Percentiles rank a stretch among this genome's conserved stretches.
Evolutionary conservation across 768 basidiomycete genomes (phyloP).

Genomic region (Gymnopilus dilepis): DNA sequence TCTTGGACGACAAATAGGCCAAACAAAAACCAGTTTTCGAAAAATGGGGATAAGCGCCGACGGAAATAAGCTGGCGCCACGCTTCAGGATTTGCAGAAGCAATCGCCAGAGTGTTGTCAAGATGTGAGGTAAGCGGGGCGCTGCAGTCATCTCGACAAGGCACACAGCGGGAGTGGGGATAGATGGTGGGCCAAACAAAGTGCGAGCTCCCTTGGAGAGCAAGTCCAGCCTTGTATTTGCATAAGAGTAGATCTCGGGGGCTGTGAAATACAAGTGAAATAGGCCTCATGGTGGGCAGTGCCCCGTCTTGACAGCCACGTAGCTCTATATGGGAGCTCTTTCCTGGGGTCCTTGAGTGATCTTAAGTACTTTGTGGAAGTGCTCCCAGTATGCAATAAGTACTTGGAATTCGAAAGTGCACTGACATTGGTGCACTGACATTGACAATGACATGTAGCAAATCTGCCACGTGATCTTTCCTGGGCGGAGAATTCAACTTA

Average conservation of each 20-base stretch:
- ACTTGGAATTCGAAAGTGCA: no score
- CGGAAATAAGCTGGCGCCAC: background rate
- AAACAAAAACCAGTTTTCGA: slow-evolving; percentile 10
- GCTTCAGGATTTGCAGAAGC: slow-evolving; percentile 8
- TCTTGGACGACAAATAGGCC: slow-evolving; percentile 7
- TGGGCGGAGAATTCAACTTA: no score
- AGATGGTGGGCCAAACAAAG: background rate
- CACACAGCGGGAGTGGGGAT: background rate
- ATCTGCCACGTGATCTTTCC: no score
- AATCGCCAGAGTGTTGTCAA: slow-evolving; percentile 8
- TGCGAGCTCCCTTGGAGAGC: background rate
- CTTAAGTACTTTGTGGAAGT: background rate
- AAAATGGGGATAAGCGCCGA: slow-evolving; percentile 12
- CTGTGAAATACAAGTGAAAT: background rate
- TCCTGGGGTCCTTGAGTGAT: background rate
- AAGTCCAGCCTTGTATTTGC: background rate
- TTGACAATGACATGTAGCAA: no score
- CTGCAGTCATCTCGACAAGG: slow-evolving; percentile 7
- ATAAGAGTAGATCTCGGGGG: background rate
- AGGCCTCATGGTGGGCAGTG: background rate
- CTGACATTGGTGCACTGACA: no score
- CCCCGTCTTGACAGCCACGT: background rate
- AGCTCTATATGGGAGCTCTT: background rate
- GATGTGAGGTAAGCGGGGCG: slow-evolving; percentile 5
- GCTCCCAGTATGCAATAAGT: background rate